A percentile compares a stretch with the other conserved stretches of the same genome.
Conservation (phyloP, 371 early-diverging fungal species). For the Syncephalastrum racemosum region DNA sequence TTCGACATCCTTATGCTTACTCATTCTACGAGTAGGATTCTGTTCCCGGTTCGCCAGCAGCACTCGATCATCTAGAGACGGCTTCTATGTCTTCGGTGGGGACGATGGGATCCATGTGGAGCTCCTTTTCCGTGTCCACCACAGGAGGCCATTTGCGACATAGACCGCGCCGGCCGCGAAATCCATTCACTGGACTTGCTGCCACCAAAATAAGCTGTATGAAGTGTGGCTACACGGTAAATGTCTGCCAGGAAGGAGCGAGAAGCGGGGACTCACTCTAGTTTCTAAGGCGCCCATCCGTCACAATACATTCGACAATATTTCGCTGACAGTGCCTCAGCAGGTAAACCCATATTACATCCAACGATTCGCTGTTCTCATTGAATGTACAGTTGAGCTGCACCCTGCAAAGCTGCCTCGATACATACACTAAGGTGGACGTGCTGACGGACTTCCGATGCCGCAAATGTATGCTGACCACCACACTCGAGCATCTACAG, state of each 20-base stretch:
- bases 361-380: background rate
- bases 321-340: conserved; percentile 75
- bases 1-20: background rate
- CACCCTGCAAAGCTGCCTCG: conserved; percentile 67
- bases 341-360: conserved; percentile 19
- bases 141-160: conserved; percentile 46
- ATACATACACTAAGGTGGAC: conserved; percentile 70
- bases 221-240: conserved; percentile 75
- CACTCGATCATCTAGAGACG: conserved; percentile 44
- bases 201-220: conserved; percentile 78
- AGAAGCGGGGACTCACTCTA: background rate
- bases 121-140: conserved; percentile 51
- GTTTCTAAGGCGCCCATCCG: conserved; percentile 64
- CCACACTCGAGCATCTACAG: conserved; percentile 54
- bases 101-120: conserved; percentile 52
- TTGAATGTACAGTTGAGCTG: conserved; percentile 39
- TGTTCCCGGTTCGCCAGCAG: conserved; percentile 18
- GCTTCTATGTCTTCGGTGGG: conserved; percentile 35
- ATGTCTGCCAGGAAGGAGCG: background rate
- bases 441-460: conserved; percentile 74
- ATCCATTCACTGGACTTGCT: conserved; percentile 75
- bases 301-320: conserved; percentile 82
- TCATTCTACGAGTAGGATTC: conserved; percentile 3
- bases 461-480: conserved; percentile 67
- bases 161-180: conserved; percentile 45